Evolutionary conservation across 768 basidiomycete species (phyloP), one percentile per base, ranked within the genome.

Genomic region (Amyloporia xantha): DNA sequence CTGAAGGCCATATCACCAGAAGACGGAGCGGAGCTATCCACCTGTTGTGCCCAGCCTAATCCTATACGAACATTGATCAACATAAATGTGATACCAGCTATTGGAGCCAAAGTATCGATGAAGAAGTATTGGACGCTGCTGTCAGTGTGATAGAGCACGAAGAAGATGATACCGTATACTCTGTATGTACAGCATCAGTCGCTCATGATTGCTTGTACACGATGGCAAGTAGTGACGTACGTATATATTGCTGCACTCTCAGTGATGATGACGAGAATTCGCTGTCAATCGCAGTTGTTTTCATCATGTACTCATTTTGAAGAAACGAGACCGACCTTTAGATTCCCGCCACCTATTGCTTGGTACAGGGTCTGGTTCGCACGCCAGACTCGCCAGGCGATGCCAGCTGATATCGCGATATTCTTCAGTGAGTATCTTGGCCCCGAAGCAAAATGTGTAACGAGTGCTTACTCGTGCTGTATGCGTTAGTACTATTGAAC

Each of bases 31-130:
- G n/a, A n/a, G n/a, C 40, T 41, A 6, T 21, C 4, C 26, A 26
- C 42, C 3, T 26, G 42, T n/a, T 38, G 36, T 19, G 10, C 36
- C 48, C 47, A 46, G n/a, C 52, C 48, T 15, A 53, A 44, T 2
- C 52, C 52, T 10, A 53, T 48, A 9, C 52, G 47, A 9, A 53
- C 52, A 15, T 44, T 44, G 37, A 53, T 49, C n/a, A 53, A 38
- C 43, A 42, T 53, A 44, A 53, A 53, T 5, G 52, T 24, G 38
- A 53, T 49, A 26, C 48, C 52, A 25, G 33, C 38, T 24, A 53
- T 24, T 1, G 28, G n/a, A 26, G 24, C 25, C n/a, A 24, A 28
- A 23, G 42, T 27, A 10, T 43, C 42, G 42, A 21, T 43, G 6
- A n/a, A 23, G 13, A 28, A 26, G 26, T 43, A 43, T 27, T 43